These are phyloP conservation scores for Dorcoceras hygrometricum DNA, from an alignment of 257 asterid genomes.

Conservation along the genomic window DNA sequence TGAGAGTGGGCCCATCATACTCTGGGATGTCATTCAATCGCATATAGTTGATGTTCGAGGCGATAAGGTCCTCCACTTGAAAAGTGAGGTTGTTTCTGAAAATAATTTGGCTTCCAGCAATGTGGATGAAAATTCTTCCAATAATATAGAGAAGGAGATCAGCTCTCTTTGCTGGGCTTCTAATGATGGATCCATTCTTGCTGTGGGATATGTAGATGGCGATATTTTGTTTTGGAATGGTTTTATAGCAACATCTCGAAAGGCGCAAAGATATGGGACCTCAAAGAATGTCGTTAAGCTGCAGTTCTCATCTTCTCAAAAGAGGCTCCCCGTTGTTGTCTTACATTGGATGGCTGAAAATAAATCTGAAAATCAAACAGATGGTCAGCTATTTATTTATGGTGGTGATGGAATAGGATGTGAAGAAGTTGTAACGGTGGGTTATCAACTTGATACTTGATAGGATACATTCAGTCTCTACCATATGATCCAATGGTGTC, in stretches of 20 bases:
- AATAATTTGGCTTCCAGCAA: constrained; percentile 33
- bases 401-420: constrained; percentile 93
- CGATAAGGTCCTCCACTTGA: constrained; percentile 64
- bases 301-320: constrained; percentile 71
- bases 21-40: constrained; percentile 79
- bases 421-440: constrained; percentile 80
- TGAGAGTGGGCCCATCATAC: constrained; percentile 73
- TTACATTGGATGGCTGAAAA: constrained; percentile 63
- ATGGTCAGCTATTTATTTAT: constrained; percentile 73
- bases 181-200: constrained; percentile 72
- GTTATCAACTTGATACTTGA: constrained; percentile 32
- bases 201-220: constrained; percentile 85
- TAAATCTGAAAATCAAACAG: constrained; percentile 49
- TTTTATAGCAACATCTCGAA: constrained; percentile 38
- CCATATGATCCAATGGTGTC: background rate
- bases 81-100: constrained; percentile 41
- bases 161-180: constrained; percentile 93
- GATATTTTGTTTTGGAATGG: constrained; percentile 83
- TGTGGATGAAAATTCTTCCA: constrained; percentile 38
- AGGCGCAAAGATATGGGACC: constrained; percentile 45
- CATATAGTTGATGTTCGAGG: constrained; percentile 59
- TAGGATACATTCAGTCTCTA: constrained; percentile 8
- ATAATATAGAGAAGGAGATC: constrained; percentile 68
- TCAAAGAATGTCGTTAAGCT: constrained; percentile 64
- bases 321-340: constrained; percentile 85